Percentiles rank a stretch among this genome's conserved stretches.
These are phyloP conservation scores for Pulveroboletus sp. DNA, from an alignment of 768 basidiomycete species.

Conservation along the genomic window DNA sequence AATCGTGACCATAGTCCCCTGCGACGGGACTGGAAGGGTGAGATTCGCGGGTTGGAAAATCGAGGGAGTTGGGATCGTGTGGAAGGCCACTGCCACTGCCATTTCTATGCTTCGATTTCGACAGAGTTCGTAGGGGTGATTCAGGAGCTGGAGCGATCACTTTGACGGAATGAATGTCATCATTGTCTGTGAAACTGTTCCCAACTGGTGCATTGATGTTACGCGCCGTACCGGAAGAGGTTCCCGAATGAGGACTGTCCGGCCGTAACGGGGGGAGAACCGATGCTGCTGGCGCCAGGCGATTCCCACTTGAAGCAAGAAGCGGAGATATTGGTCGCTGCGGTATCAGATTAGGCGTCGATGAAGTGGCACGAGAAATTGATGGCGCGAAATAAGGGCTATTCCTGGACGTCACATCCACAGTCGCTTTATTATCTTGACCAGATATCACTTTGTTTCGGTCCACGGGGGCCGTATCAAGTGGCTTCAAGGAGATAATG, in stretches of 20 bases:
- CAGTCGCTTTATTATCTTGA: constrained; percentile 30
- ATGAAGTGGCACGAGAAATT: constrained; percentile 47
- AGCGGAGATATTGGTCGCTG: constrained; percentile 39
- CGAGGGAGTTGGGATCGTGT: constrained; percentile 22
- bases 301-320: constrained; percentile 36
- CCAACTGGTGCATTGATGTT: constrained; percentile 15
- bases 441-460: constrained; percentile 46
- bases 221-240: constrained; percentile 32
- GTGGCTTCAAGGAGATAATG: constrained; percentile 61
- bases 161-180: constrained; percentile 38
- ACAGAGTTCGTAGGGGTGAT: constrained; percentile 49
- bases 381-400: constrained; percentile 30
- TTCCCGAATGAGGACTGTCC: constrained; percentile 50
- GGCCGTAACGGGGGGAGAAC: constrained; percentile 51
- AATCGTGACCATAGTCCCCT: constrained; percentile 32
- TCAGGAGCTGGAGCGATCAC: constrained; percentile 38
- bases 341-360: constrained; percentile 55
- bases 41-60: constrained; percentile 34
- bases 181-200: constrained; percentile 30
- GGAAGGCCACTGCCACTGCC: constrained; percentile 5
- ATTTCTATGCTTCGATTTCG: constrained; percentile 17
- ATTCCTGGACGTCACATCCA: constrained; percentile 31
- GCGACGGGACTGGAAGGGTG: constrained; percentile 33
- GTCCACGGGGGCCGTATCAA: constrained; percentile 49
- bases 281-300: constrained; percentile 48